These are phyloP conservation scores for Aspergillus sp. DNA, from an alignment of 2,329 filamentous ascomycete genomes.

Conservation along the genomic window DNA sequence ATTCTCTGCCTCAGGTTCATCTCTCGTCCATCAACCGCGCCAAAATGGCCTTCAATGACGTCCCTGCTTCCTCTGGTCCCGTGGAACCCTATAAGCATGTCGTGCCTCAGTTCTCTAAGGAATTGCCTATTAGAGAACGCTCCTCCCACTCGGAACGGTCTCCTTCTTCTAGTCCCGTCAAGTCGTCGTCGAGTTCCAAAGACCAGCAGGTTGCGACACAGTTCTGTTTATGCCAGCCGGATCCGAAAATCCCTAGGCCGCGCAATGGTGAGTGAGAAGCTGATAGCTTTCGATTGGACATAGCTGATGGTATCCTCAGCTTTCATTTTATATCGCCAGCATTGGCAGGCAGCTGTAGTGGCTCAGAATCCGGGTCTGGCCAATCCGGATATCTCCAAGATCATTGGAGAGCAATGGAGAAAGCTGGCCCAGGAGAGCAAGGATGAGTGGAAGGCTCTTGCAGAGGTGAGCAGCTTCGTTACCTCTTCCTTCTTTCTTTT, in stretches of 20 bases:
- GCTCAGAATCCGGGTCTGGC: conserved; percentile 77
- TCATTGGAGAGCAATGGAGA: conserved; percentile 90
- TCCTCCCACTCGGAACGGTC: conserved; percentile 17
- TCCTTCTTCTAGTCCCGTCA: conserved; percentile 28
- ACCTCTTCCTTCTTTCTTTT: background rate
- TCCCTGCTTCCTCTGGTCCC: conserved; percentile 7
- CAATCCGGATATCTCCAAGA: conserved; percentile 95
- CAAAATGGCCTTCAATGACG: conserved; percentile 16
- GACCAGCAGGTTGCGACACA: conserved; percentile 42
- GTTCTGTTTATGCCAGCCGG: conserved; percentile 62
- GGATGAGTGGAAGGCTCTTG: conserved; percentile 77
- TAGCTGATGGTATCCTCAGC: conserved; percentile 62
- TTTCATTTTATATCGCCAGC: conserved; percentile 94
- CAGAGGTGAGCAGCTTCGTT: conserved; percentile 54
- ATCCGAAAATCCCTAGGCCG: conserved; percentile 62
- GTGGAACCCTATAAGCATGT: conserved; percentile 10
- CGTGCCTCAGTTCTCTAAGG: conserved; percentile 13
- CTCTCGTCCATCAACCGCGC: conserved; percentile 19
- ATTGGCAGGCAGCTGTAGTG: conserved; percentile 76
- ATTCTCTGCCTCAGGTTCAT: conserved; percentile 17
- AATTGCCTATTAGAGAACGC: conserved; percentile 18
- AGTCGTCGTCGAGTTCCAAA: conserved; percentile 23
- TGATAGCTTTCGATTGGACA: no score
- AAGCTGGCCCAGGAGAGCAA: conserved; percentile 66
- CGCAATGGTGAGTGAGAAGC: conserved; percentile 54